A percentile compares a stretch with the other conserved stretches of the same genome.
These are phyloP conservation scores for Albizia julibrissin DNA, from an alignment of 306 rosid species.

Conservation along the genomic window DNA sequence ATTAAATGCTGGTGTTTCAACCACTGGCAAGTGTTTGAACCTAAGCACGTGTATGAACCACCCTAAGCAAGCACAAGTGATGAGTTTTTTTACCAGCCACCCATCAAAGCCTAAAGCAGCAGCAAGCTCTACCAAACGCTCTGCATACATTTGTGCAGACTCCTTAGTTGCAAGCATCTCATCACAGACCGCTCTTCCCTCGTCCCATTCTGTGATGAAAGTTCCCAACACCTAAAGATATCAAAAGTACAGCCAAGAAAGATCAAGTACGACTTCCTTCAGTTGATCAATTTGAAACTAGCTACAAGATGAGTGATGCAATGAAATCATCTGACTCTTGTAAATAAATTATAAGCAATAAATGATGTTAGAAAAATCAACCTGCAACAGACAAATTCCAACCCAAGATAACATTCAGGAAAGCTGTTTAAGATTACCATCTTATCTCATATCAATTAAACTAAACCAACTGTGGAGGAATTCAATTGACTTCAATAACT, in stretches of 20 bases:
- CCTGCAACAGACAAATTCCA: constrained; percentile 19
- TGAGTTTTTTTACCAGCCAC: constrained; percentile 74
- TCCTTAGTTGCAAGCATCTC: constrained; percentile 64
- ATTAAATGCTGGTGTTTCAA: constrained; percentile 29
- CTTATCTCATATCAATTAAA: constrained; percentile 13
- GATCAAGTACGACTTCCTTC: constrained; percentile 11
- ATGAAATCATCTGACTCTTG: constrained; percentile 1
- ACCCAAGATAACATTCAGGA: constrained; percentile 7
- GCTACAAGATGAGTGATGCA: not conserved
- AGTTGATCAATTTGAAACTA: not conserved
- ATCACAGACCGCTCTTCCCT: constrained; percentile 59
- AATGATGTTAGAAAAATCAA: constrained; percentile 14
- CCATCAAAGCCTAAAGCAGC: constrained; percentile 84
- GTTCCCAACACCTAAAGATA: constrained; percentile 82
- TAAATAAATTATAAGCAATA: constrained; percentile 13
- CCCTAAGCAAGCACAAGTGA: constrained; percentile 26
- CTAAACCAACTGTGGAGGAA: not conserved
- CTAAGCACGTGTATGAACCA: not conserved
- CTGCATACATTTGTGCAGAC: constrained; percentile 83
- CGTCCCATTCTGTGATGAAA: constrained; percentile 84
- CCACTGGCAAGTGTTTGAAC: not conserved
- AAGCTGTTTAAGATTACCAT: not conserved
- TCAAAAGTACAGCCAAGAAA: constrained; percentile 16
- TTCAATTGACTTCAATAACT: not conserved
- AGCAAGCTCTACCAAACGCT: constrained; percentile 78